Percentiles rank a stretch among this genome's conserved stretches.
Conservation (phyloP, 1,284 basidiomycete genomes). For the Pseudozyma sp. region DNA sequence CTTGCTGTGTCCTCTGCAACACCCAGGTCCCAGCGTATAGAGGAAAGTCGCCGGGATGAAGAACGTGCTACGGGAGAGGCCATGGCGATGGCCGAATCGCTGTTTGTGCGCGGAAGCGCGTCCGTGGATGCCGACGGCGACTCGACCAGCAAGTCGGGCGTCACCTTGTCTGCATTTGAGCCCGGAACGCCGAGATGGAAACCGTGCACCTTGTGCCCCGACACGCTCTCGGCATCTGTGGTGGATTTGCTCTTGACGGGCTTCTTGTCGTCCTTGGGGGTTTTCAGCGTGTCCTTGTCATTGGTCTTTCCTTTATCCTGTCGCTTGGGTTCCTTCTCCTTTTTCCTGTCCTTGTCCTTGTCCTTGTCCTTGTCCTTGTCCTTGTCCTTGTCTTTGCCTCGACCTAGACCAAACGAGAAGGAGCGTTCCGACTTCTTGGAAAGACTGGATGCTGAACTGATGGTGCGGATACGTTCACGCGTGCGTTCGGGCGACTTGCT, state of each 20-base stretch:
- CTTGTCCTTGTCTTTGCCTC: conserved; percentile 30
- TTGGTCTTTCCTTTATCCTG: conserved; percentile 14
- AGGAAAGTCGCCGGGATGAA: conserved; percentile 28
- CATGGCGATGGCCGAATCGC: conserved; percentile 7
- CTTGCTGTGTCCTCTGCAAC: conserved; percentile 2
- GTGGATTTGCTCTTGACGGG: conserved; percentile 2
- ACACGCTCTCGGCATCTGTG: conserved; percentile 8
- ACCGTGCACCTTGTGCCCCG: conserved; percentile 4
- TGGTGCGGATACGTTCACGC: conserved; percentile 18
- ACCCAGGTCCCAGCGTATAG: conserved; percentile 41
- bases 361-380: conserved; percentile 31
- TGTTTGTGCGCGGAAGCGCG: conserved; percentile 13
- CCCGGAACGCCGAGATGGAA: conserved; percentile 22
- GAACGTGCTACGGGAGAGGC: conserved; percentile 2
- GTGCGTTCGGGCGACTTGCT: conserved; percentile 18
- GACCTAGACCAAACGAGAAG: conserved; percentile 29
- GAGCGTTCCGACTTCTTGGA: conserved; percentile 47
- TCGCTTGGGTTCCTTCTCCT: conserved; percentile 9
- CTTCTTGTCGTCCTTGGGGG: conserved; percentile 5
- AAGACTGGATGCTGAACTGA: conserved; percentile 26
- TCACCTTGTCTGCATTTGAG: conserved; percentile 1
- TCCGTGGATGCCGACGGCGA: conserved; percentile 34
- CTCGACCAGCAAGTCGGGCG: conserved; percentile 18
- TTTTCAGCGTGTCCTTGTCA: neutral
- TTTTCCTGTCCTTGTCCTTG: conserved; percentile 17